Base-by-base conservation (phyloP, 768 basidiomycete species). In the Naganishia vishniacii region DNA sequence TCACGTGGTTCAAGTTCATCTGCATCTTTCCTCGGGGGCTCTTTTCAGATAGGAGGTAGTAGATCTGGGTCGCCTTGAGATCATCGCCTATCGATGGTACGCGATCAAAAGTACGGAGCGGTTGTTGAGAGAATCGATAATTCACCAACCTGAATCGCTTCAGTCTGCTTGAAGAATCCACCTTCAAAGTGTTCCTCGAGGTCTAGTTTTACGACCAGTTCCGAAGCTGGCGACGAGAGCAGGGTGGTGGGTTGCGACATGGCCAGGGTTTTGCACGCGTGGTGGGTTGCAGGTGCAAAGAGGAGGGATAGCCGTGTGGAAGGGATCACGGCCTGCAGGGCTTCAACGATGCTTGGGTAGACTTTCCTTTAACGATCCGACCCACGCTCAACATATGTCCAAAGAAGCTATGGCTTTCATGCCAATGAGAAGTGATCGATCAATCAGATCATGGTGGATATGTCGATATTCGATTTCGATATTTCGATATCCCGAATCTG, bases 191-290 rank as follows among this genome's bases (percentile, higher is more conserved):
- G 71, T n/a, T 64, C 62, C 15, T 59, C 48, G 6, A 75, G 68
- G 18, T 61, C 40, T 49, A 71, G 65, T 11, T 49, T 41, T n/a
- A 37, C 86, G 49, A 71, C 71, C 18, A 73, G 64, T 13, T 71
- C 63, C 13, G 65, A 20, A 48, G 72, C 72, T 16, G 51, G 69
- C 46, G 26, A 66, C 42, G 18, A 69, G 69, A 64, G 70, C 70
- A 20, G 71, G 23, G 53, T n/a, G 53, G 32, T 32, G 7, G 32
- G 23, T 40, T 56, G 53, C 9, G 56, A 51, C 71, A 73, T 4
- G 69, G 67, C 2, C 48, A 34, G 23, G 34, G 2, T 7, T 23
- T n/a, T 56, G 32, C 15, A 7, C 8, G 34, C 8, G 8, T 37
- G 7, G 34, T 7, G 15, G 34, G 34, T 37, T 37, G 34, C 8